Evolutionary conservation across 2,329 filamentous ascomycete genomes (phyloP).

Genomic region (Alternaria novae-zelandiae): DNA sequence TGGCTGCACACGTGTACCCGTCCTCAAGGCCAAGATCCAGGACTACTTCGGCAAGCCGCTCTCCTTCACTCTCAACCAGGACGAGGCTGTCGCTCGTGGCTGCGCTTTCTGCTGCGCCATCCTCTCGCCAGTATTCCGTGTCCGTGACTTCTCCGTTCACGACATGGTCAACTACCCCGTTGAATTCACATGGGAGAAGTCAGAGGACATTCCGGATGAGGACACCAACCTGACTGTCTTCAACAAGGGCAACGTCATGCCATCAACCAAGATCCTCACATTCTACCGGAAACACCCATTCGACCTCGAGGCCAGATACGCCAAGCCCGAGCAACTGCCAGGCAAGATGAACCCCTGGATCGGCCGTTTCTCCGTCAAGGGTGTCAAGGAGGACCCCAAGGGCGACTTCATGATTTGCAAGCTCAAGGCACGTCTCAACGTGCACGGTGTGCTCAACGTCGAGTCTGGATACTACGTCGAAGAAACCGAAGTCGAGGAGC

Average conservation of each 20-base stretch:
- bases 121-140: slow-evolving; percentile 95
- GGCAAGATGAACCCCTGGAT: slow-evolving; percentile 95
- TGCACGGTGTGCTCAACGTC: slow-evolving; percentile 94
- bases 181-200: slow-evolving; percentile 99
- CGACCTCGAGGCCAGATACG: slow-evolving; percentile 93
- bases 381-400: slow-evolving; percentile 89
- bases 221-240: slow-evolving; percentile 97
- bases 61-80: slow-evolving; percentile 97
- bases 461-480: slow-evolving; percentile 98
- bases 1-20: slow-evolving; percentile 90
- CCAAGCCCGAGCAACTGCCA: slow-evolving; percentile 83
- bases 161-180: slow-evolving; percentile 98
- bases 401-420: slow-evolving; percentile 99
- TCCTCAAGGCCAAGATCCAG: slow-evolving; percentile 88
- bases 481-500: slow-evolving; percentile 96
- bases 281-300: slow-evolving; percentile 99
- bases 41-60: slow-evolving; percentile 88
- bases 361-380: slow-evolving; percentile 96
- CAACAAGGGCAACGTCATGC: slow-evolving; percentile 95
- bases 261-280: slow-evolving; percentile 97
- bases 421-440: slow-evolving; percentile 94
- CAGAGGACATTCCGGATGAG: slow-evolving; percentile 96
- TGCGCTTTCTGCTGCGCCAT: slow-evolving; percentile 98
- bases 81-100: slow-evolving; percentile 94
- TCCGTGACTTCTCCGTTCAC: slow-evolving; percentile 96